Conservation (phyloP, 176 grass and related monocot species). For the Hyparrhenia diplandra region DNA sequence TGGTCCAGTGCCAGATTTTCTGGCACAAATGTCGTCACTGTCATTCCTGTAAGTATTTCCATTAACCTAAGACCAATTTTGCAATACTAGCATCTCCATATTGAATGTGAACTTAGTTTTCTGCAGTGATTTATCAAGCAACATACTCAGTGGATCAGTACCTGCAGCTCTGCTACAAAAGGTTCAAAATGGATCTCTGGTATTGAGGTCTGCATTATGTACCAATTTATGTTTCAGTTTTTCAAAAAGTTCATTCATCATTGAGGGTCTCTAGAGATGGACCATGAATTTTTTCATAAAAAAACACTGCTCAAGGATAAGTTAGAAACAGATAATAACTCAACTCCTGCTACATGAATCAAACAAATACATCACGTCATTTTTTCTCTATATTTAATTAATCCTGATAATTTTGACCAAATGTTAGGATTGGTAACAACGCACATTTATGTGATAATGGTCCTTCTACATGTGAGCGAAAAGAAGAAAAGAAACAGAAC, state of each 20-base stretch:
- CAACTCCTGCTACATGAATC: not conserved
- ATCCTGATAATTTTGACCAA: not conserved
- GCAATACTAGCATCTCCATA: not conserved
- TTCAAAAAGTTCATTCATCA: too few species aligned
- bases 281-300: too few species aligned
- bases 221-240: not conserved
- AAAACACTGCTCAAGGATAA: too few species aligned
- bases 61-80: not conserved
- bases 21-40: slow-evolving; percentile 50
- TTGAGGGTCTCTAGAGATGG: too few species aligned
- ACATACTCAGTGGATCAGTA: slow-evolving; percentile 44
- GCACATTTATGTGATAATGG: slow-evolving; percentile 26
- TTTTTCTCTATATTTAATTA: not conserved
- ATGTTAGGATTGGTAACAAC: slow-evolving; percentile 36
- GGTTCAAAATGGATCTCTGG: slow-evolving; percentile 31
- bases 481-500: slow-evolving; percentile 16
- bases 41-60: slow-evolving; percentile 49
- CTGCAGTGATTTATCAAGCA: slow-evolving; percentile 65
- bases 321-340: too few species aligned
- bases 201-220: slow-evolving; percentile 47
- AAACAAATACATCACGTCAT: not conserved
- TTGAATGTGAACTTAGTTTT: not conserved
- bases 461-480: not conserved
- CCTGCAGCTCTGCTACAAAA: slow-evolving; percentile 42
- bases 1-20: slow-evolving; percentile 57